Evolutionary conservation across 306 rosid species (phyloP).

Genomic region (Fragaria iinumae): DNA sequence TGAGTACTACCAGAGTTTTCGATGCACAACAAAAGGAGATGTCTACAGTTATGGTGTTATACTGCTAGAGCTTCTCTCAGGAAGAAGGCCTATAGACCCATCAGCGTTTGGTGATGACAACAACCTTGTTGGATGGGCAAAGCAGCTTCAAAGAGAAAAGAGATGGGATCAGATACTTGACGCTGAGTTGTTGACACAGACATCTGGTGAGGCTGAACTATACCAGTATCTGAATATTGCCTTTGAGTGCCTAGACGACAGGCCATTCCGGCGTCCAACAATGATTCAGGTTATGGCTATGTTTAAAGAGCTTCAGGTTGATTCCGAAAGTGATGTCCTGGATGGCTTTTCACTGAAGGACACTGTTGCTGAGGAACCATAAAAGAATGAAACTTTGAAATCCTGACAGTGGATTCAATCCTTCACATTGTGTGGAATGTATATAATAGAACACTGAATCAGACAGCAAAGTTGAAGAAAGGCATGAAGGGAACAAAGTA

Average conservation of each 20-base stretch:
- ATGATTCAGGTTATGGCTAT: slow-evolving; percentile 84
- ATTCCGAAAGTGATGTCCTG: slow-evolving; percentile 50
- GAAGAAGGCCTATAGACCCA: slow-evolving; percentile 63
- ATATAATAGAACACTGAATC: slow-evolving; percentile 33
- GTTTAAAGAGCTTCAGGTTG: slow-evolving; percentile 77
- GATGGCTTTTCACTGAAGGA: slow-evolving; percentile 58
- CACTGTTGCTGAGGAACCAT: slow-evolving; percentile 49
- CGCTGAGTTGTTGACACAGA: slow-evolving; percentile 40
- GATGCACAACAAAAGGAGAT: slow-evolving; percentile 81
- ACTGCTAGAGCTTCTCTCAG: slow-evolving; percentile 69
- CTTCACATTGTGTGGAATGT: slow-evolving; percentile 24
- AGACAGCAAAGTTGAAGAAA: slow-evolving; percentile 31
- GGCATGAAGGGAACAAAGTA: slow-evolving; percentile 17
- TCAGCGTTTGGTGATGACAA: slow-evolving; percentile 68
- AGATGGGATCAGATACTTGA: slow-evolving; percentile 56
- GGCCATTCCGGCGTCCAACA: slow-evolving; percentile 66
- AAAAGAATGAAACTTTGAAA: slow-evolving; percentile 4
- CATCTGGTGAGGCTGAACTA: slow-evolving; percentile 47
- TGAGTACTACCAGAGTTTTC: slow-evolving; percentile 80
- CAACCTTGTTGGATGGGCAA: slow-evolving; percentile 84
- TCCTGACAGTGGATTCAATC: not conserved
- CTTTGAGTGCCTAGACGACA: slow-evolving; percentile 66
- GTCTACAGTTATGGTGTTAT: slow-evolving; percentile 81
- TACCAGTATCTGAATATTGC: slow-evolving; percentile 58
- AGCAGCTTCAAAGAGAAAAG: slow-evolving; percentile 61